phyloP scores from a whole-genome alignment of 495 filamentous ascomycete species.

The Penicillium herquei region DNA sequence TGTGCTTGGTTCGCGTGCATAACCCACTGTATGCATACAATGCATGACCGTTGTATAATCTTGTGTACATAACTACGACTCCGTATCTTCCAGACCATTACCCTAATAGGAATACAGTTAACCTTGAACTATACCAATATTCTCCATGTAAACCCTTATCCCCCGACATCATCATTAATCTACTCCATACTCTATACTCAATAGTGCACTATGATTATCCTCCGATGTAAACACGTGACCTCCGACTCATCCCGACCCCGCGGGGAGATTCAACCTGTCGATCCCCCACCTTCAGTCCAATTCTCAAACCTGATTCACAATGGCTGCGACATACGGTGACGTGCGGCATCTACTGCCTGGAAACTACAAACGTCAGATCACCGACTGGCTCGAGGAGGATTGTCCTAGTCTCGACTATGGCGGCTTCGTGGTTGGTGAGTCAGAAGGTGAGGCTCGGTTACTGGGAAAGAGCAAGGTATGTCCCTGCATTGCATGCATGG shows the following conservation, averaged over 20 bases:
- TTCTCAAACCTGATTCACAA: slow-evolving; percentile 14
- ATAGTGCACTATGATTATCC: background rate
- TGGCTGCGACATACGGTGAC: slow-evolving; percentile 68
- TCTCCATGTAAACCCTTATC: too few relatives aligned
- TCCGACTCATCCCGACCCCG: slow-evolving; percentile 21
- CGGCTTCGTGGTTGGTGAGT: slow-evolving; percentile 90
- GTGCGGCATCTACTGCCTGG: slow-evolving; percentile 79
- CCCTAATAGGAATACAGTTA: too few relatives aligned
- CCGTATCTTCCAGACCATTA: too few relatives aligned
- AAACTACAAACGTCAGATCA: slow-evolving; percentile 77
- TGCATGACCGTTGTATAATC: too few relatives aligned
- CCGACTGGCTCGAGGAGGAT: slow-evolving; percentile 90
- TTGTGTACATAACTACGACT: too few relatives aligned
- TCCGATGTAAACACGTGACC: slow-evolving; percentile 12
- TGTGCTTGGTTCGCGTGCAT: too few relatives aligned
- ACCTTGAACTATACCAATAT: too few relatives aligned
- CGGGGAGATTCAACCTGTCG: slow-evolving; percentile 17
- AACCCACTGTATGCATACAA: too few relatives aligned
- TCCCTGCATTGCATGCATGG: background rate
- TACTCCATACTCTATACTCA: too few relatives aligned
- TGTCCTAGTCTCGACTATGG: slow-evolving; percentile 95
- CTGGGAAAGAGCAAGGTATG: slow-evolving; percentile 77
- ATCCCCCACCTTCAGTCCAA: slow-evolving; percentile 6
- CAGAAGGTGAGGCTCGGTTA: slow-evolving; percentile 72
- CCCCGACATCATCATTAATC: too few relatives aligned